Evolutionary conservation across 306 rosid species (phyloP), one percentile per base, ranked within the genome.

Genomic region (Casuarina equisetifolia): DNA sequence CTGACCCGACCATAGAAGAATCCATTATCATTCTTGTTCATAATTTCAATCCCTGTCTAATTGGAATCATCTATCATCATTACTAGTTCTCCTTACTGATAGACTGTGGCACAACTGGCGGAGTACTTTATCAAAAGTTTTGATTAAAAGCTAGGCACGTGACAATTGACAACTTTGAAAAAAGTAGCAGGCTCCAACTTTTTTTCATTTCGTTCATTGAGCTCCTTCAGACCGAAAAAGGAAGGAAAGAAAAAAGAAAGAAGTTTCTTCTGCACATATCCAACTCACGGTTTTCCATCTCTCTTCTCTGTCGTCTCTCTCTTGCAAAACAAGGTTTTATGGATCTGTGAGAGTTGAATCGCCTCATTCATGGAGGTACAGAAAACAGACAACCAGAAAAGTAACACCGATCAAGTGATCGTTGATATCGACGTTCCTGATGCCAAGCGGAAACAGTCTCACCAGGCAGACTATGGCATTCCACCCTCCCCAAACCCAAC

Each of bases 391-490:
- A 0, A 32, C 70, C 70, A 7, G 40, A 66, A 66, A 38, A 51
- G 43, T 76, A 75, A 73, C 17, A 62, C 43, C 11, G 84, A 77
- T 19, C 85, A 82, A 35, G 66, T 86, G 9, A 78, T 82, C 40
- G 74, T 85, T 54, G 77, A 78, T 52, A 77, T 85, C 53, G 86
- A 83, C 48, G 74, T 54, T 40, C 82, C 85, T 51, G 74, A 43
- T 36, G 20, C 79, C 7, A 79, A 68, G 69, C 48, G 42, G 35
- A 77, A 54, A 40, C 70, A 70, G 7, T 45, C 76, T 0, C 70
- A 52, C 45, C 52, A 82, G 73, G 1, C 67, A 45, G 74, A 44
- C 19, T 32, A 13, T 40, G n/a, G 49, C 4, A 19, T 45, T 44
- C 13, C 82, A 63, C 52, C 7, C 52, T 43, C 63, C 51, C 76